phyloP scores from a whole-genome alignment of 2,329 filamentous ascomycete genomes.

The Karstenula rhodostoma region DNA sequence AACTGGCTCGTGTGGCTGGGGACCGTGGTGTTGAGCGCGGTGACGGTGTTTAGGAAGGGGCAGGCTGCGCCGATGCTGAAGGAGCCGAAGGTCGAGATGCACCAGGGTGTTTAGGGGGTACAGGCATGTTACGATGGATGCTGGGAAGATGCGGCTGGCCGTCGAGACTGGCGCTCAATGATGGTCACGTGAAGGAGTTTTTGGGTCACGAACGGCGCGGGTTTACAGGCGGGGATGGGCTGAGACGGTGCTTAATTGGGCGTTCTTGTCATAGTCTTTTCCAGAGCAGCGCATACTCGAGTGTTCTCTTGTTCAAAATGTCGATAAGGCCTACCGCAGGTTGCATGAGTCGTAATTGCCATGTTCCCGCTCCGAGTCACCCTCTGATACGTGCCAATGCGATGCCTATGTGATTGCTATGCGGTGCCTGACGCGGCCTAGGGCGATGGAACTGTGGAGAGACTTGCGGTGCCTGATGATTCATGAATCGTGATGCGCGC shows the following conservation, averaged over 20 bases:
- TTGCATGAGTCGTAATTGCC: slow-evolving; percentile 10
- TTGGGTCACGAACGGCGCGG: not conserved
- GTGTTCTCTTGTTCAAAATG: not conserved
- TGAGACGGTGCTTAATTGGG: not conserved
- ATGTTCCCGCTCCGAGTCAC: not conserved
- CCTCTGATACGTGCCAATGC: not conserved
- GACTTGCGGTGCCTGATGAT: slow-evolving; percentile 9
- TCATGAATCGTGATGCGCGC: too few relatives aligned
- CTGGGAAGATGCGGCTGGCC: not conserved
- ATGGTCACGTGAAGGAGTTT: not conserved
- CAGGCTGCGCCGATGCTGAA: slow-evolving; percentile 20
- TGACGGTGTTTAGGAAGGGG: slow-evolving; percentile 36
- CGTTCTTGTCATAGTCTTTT: slow-evolving; percentile 3
- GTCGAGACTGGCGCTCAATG: slow-evolving; percentile 57
- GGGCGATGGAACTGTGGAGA: slow-evolving; percentile 18
- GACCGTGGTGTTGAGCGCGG: slow-evolving; percentile 39
- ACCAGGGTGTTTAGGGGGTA: slow-evolving; percentile 48
- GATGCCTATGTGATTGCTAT: not conserved
- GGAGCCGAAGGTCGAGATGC: slow-evolving; percentile 48
- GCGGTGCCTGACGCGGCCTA: slow-evolving; percentile 5
- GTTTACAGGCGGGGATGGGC: not conserved
- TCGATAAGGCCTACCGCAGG: not conserved
- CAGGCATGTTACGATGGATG: not conserved
- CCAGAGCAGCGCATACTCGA: too few relatives aligned
- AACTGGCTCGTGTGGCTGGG: slow-evolving; percentile 62